Conservation (phyloP, 176 grass and related monocot species). For the Ampelocalamus luodianensis region DNA sequence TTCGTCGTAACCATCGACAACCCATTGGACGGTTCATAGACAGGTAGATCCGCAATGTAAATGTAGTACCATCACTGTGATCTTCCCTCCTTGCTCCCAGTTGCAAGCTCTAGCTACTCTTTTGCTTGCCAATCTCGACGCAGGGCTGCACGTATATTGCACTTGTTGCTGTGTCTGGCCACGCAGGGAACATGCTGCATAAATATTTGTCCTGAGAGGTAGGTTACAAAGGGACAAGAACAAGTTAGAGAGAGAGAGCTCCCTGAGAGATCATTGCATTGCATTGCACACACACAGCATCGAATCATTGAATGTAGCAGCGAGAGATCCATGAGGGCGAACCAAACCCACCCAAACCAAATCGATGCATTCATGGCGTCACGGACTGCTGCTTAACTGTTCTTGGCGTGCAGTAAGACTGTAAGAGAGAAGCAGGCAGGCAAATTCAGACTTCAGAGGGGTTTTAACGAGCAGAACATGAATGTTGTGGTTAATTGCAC, state of each 20-base stretch:
- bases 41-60: neutral
- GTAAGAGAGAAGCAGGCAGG: neutral
- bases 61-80: neutral
- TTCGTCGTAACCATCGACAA: neutral
- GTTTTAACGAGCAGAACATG: neutral
- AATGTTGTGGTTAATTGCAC: neutral
- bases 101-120: neutral
- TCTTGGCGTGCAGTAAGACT: neutral
- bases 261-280: too few relatives aligned
- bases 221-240: constrained; percentile 12
- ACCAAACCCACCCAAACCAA: constrained; percentile 34
- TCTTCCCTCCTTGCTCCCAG: neutral
- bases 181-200: neutral
- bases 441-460: neutral
- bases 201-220: constrained; percentile 12
- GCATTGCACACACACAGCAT: neutral
- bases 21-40: neutral
- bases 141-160: too few relatives aligned
- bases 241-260: neutral
- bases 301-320: constrained; percentile 6
- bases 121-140: neutral
- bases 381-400: neutral
- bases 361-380: constrained; percentile 18
- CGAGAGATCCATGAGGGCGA: neutral
- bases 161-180: neutral